phyloP scores from a whole-genome alignment of 805 yeast species.

The Spathaspora girioi region DNA sequence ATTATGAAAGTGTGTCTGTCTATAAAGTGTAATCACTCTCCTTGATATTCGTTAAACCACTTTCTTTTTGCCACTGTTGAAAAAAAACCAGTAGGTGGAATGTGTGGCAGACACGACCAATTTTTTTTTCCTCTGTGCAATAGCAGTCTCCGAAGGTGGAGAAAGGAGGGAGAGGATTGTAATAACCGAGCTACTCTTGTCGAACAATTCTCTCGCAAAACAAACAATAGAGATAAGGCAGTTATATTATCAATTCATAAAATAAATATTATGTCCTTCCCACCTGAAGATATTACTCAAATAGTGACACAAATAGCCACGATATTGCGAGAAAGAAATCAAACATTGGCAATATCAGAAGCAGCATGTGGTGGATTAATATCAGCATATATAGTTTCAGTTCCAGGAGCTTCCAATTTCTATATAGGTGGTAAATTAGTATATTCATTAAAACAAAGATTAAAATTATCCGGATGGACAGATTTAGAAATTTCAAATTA shows the following conservation, averaged over 20 bases:
- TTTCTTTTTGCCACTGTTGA: conserved; percentile 5
- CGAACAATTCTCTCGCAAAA: background rate
- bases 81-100: background rate
- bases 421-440: conserved; percentile 83
- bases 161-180: background rate
- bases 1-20: background rate
- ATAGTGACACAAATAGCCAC: conserved; percentile 58
- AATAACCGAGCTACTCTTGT: background rate
- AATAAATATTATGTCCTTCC: conserved; percentile 35
- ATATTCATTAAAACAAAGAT: conserved; percentile 70
- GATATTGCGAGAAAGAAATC: conserved; percentile 47
- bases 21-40: background rate
- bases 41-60: background rate
- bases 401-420: conserved; percentile 82
- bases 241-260: background rate
- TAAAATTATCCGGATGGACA: conserved; percentile 77
- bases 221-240: background rate
- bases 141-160: too few relatives aligned
- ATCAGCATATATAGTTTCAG: conserved; percentile 74
- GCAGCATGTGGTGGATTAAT: conserved; percentile 89
- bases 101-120: background rate
- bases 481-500: conserved; percentile 64
- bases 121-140: background rate
- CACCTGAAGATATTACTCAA: conserved; percentile 51
- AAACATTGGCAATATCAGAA: conserved; percentile 77